Conservation (phyloP, 345 rosid species). For the Populus davidiana region DNA sequence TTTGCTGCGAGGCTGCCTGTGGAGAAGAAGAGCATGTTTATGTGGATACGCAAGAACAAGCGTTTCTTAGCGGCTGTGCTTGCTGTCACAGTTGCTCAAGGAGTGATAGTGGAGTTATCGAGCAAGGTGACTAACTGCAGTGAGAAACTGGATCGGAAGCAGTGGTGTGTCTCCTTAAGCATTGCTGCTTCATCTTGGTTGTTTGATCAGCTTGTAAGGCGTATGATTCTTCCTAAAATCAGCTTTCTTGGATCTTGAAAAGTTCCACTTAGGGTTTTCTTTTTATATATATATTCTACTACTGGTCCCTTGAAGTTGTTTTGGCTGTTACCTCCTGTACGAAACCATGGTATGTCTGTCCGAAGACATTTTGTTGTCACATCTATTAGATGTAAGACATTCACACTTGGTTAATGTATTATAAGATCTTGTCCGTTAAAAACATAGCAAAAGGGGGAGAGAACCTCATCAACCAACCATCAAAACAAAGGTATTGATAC, state of each 20-base stretch:
- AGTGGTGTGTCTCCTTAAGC: constrained; percentile 17
- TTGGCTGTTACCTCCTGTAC: no score
- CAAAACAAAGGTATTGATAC: no score
- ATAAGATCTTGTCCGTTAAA: no score
- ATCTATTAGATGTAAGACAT: no score
- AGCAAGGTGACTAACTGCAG: constrained; percentile 24
- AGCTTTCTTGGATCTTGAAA: constrained; percentile 1
- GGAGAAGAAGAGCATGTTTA: constrained; percentile 64
- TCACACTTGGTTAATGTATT: no score
- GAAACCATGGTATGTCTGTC: no score
- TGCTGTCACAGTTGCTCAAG: constrained; percentile 63
- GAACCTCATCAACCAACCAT: no score
- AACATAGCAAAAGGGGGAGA: no score
- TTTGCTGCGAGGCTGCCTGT: constrained; percentile 59
- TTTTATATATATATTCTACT: no score
- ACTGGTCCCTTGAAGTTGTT: no score
- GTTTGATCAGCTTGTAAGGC: constrained; percentile 9
- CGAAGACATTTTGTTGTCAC: no score
- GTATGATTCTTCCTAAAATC: constrained; percentile 3
- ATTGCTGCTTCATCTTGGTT: constrained; percentile 19
- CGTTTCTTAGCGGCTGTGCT: constrained; percentile 54
- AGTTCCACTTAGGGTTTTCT: no score
- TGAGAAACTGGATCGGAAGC: constrained; percentile 12
- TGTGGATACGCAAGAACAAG: constrained; percentile 60
- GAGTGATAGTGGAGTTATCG: constrained; percentile 64